phyloP scores from a whole-genome alignment of 139 green algal genomes.

The Chlorella vulgaris region DNA sequence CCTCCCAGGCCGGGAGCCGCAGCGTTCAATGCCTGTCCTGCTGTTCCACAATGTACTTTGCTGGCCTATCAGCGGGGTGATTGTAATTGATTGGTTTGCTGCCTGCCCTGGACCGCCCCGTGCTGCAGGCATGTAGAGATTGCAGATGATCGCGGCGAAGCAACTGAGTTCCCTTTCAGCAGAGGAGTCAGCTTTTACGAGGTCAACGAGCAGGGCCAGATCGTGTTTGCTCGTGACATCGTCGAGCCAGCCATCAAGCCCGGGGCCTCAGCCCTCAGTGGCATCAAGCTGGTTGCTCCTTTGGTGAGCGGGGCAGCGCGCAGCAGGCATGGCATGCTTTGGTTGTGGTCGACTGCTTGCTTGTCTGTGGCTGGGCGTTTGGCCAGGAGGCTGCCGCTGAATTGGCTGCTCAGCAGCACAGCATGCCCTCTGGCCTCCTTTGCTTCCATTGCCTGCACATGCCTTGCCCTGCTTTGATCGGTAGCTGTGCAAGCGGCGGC shows the following conservation, averaged over 20 bases:
- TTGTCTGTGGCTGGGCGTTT: too few species aligned
- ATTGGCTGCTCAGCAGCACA: too few species aligned
- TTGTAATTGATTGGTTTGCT: too few species aligned
- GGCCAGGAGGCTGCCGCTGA: too few species aligned
- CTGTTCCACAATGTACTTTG: background rate
- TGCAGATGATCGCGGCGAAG: constrained; percentile 21
- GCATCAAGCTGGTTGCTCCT: constrained; percentile 44
- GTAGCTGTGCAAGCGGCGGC: too few species aligned
- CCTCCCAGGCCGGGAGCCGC: too few species aligned
- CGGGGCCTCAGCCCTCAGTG: constrained; percentile 59
- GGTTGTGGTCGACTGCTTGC: too few species aligned
- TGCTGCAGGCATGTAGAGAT: constrained; percentile 78
- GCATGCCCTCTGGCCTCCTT: too few species aligned
- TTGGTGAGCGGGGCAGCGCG: constrained; percentile 42
- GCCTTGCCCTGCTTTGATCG: too few species aligned
- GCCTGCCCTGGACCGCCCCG: background rate
- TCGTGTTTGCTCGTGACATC: constrained; percentile 69
- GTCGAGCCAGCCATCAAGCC: constrained; percentile 81
- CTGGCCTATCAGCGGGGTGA: background rate
- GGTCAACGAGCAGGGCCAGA: constrained; percentile 66
- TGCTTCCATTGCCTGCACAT: too few species aligned
- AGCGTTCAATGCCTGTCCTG: too few species aligned
- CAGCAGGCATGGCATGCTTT: too few species aligned
- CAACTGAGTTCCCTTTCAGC: constrained; percentile 80
- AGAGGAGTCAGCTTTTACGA: constrained; percentile 78